Evolutionary conservation across 1,139 yeast genomes (phyloP).

Genomic region (Spathaspora sp.): DNA sequence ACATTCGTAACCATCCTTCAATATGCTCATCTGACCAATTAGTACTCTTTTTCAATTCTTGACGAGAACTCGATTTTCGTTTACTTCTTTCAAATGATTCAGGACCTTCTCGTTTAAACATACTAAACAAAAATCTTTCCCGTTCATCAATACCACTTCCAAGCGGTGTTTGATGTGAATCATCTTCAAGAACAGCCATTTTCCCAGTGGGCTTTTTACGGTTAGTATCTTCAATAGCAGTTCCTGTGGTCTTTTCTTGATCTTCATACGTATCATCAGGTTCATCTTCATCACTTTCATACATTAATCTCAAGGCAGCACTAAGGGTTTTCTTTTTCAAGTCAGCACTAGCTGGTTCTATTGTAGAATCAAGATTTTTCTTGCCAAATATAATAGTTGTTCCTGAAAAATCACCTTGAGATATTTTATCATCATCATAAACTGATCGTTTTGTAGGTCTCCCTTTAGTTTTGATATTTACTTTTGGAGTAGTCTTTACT

Average conservation of each 20-base stretch:
- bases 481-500: constrained; percentile 9
- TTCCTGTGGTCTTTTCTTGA: constrained; percentile 51
- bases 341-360: constrained; percentile 16
- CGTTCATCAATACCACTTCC: constrained; percentile 11
- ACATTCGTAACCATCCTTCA: constrained; percentile 89
- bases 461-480: constrained; percentile 2
- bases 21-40: constrained; percentile 87
- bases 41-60: constrained; percentile 49
- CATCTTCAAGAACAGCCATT: constrained; percentile 6
- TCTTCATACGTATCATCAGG: constrained; percentile 86
- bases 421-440: constrained; percentile 31
- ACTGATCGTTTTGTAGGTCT: constrained; percentile 17
- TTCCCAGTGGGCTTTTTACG: constrained; percentile 5
- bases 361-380: constrained; percentile 11
- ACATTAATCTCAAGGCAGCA: constrained; percentile 63
- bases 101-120: constrained; percentile 52
- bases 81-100: constrained; percentile 45
- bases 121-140: constrained; percentile 54
- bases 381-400: constrained; percentile 24
- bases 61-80: constrained; percentile 55
- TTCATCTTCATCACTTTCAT: constrained; percentile 75
- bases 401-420: constrained; percentile 21
- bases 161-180: background rate
- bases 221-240: constrained; percentile 21
- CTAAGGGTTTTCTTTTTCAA: constrained; percentile 57